Conservation (phyloP, 345 rosid species). For the Cardamine occulta region DNA sequence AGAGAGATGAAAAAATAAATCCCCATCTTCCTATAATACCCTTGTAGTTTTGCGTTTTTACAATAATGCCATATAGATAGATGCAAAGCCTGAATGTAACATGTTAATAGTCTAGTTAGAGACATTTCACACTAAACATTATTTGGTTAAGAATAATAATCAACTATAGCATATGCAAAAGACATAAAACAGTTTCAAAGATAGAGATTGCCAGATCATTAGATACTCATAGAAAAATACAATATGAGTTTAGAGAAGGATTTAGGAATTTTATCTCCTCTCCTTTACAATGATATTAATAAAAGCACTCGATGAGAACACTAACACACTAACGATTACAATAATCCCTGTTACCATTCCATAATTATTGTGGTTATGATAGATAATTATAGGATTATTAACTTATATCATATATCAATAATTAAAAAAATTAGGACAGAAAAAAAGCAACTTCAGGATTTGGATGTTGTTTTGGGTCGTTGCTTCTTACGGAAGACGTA, state of each 20-base stretch:
- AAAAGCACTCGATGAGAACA: background rate
- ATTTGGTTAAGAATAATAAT: background rate
- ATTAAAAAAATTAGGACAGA: background rate
- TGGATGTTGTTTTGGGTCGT: conserved; percentile 16
- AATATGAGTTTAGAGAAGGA: background rate
- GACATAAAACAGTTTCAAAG: background rate
- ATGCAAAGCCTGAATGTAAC: too few species aligned
- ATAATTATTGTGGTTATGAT: background rate
- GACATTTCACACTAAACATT: background rate
- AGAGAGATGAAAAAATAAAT: background rate
- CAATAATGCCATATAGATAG: background rate
- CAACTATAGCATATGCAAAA: too few species aligned
- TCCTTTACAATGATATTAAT: background rate
- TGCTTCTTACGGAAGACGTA: conserved; percentile 56
- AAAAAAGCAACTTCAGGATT: conserved; percentile 14
- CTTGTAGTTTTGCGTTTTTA: background rate
- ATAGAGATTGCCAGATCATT: background rate
- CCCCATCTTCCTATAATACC: background rate
- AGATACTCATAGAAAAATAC: background rate
- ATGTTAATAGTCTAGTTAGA: too few species aligned
- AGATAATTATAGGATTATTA: background rate
- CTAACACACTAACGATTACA: background rate
- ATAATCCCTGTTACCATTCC: background rate
- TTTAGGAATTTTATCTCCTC: background rate
- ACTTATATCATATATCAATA: background rate